Base-by-base conservation (phyloP, 2,329 filamentous ascomycete species). In the Colletotrichum tamarilloi region DNA sequence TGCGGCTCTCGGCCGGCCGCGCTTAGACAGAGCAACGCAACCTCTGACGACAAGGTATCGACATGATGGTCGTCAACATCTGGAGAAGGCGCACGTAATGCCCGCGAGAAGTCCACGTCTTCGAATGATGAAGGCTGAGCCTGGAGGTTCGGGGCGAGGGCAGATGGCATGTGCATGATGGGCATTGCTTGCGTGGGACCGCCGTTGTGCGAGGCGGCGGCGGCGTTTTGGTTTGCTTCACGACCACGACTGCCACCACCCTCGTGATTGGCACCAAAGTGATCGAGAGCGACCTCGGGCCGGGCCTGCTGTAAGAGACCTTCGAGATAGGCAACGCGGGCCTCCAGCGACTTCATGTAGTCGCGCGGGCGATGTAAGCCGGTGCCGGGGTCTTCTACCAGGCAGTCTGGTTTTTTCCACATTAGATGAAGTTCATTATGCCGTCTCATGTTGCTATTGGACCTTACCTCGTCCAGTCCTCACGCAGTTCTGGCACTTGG, bases 361-460 rank as follows among this genome's bases (percentile, higher is more conserved):
- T 81, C 76, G 46, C 80, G 71, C 6, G 81, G 80, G 32, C 78
- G 77, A 52, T 81, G 79, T 7, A 80, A 68, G 5, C 80, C 78
- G 1, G 81, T 82, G 8, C 81, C 79, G 8, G 81, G 80, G 63
- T 83, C 81, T 76, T 83, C 81, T 7, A 82, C 79, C 12, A 81
- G 74, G 73, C 80, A 82, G 19, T 80, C 79, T 81, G 53, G 42
- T 49, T 49, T 49, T 11, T 8, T 3, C 42, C 16, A 49, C 42
- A 49, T 49, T 8, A 49, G 42, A 19, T 22, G n/a, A 4, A 22
- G 19, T 49, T 49, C 42, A 22, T n/a, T 7, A n/a, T 49, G 42
- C 42, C 19, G 42, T 49, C 42, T 49, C 42, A n/a, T 9, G 8
- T 49, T 19, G n/a, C 42, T 49, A 6, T 49, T 49, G 57, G 26